Base-by-base conservation (phyloP, 441 rosid species). In the Euphorbia celastroides region DNA sequence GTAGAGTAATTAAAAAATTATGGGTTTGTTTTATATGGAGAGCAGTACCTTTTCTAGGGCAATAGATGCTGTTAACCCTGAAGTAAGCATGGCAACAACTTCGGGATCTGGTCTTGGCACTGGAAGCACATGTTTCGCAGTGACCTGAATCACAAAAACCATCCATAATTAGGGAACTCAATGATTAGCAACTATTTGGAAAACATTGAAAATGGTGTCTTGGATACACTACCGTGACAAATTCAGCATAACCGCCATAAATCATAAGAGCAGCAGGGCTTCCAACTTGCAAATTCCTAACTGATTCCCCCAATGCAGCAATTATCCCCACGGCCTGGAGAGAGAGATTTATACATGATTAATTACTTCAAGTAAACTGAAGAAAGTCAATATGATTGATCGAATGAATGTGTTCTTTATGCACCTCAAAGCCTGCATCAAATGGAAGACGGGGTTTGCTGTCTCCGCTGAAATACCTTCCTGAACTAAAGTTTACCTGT, bases 21-120 rank as follows among this genome's bases (percentile, higher is more conserved):
- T n/a, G 58, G 32, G 42, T 32, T 56, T 26, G 44, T 38, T 12
- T 32, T 55, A 60, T 8, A 65, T 17, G 60, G 28, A 13, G 74
- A 51, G 55, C 59, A 74, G 26, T 28, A 92, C 99, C 97, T 86
- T 92, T 69, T 94, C 97, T 54, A 94, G 82, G 71, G 97, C 96
- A 58, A 88, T 94, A 67, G 96, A 92, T 12, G 99, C 99, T 57
- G 99, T 94, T 72, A 94, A 74, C 64, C 99, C 99, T 22, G 98
- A 94, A 60, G 99, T 94, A 77, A 94, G 98, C 97, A 94, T 86
- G 67, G 96, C 99, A 76, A 94, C 91, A 72, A 89, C 97, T 83
- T 94, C 98, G 28, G 99, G 94, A 72, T 89, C 98, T 55, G 97
- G 99, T 75, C 90, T 88, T 65, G 96, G 86, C 67, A 94, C 92